phyloP scores from a whole-genome alignment of 129 eudicot genomes.

The Lonicera japonica region DNA sequence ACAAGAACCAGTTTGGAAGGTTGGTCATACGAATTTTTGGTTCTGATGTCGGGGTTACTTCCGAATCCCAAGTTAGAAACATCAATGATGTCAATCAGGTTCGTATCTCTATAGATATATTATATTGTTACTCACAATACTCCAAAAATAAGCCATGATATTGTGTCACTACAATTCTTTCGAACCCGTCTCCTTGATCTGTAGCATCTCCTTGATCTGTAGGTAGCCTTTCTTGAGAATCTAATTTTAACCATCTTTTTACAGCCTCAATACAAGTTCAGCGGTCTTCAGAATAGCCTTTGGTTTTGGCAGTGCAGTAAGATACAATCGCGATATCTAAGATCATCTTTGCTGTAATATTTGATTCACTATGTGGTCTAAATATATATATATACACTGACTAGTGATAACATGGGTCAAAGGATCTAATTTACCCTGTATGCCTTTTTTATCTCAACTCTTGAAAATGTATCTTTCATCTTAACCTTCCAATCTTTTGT shows the following conservation, averaged over 20 bases:
- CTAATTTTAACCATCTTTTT: not conserved
- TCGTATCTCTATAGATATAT: not conserved
- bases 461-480: too few species aligned
- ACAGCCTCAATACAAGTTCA: conserved; percentile 41
- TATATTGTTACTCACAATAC: not conserved
- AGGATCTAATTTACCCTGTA: too few species aligned
- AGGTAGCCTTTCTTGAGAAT: too few species aligned
- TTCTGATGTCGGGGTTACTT: conserved; percentile 18
- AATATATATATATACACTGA: too few species aligned
- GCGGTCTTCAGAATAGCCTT: conserved; percentile 37
- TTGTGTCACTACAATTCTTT: too few species aligned
- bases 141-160: too few species aligned
- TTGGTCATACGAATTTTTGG: conserved; percentile 35
- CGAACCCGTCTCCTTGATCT: too few species aligned
- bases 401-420: too few species aligned
- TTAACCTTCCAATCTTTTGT: too few species aligned
- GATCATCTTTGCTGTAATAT: not conserved
- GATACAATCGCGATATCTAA: conserved; percentile 17
- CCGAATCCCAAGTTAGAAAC: conserved; percentile 22
- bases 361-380: too few species aligned
- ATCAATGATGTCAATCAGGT: conserved; percentile 24
- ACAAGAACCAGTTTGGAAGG: conserved; percentile 21
- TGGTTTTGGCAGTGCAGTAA: conserved; percentile 52
- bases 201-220: too few species aligned
- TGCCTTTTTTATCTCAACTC: too few species aligned